Evolutionary conservation across 2,329 filamentous ascomycete genomes (phyloP), one percentile per base, ranked within the genome.

Genomic region (Aspergillus hiratsukae): DNA sequence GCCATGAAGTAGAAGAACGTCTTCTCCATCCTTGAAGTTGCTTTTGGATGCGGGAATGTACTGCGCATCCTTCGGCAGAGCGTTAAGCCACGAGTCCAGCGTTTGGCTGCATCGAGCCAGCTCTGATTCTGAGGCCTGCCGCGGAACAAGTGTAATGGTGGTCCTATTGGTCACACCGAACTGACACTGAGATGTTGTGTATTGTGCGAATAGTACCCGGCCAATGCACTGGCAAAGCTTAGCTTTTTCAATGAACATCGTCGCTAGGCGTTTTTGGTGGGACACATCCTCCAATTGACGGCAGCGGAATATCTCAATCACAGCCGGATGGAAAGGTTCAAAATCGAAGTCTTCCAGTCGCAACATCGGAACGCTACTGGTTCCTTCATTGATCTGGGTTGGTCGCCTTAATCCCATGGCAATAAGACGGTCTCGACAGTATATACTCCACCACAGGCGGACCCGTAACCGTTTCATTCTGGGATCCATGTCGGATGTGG

Each of bases 361-460:
- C 45, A 96, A 78, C 88, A 95, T 91, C 1, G 91, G 90, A n/a
- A 96, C 90, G 66, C 95, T 90, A 69, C 90, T 94, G 67, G 95
- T 90, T 63, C 92, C 89, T 60, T 91, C 87, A 77, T 95, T 94
- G 74, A 96, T 93, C 58, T 91, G 83, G 2, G 90, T 93, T 2
- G 91, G 91, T 41, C 91, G 84, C 49, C 91, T 84, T 89, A 96
- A 92, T 50, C 91, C 91, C 40, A 96, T 81, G 1, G 91, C 91
- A 58, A 96, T 89, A 21, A 96, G 82, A 40, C 91, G 88, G 73
- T 96, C 91, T 45, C 91, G 87, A 85, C 95, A 94, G 68, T 93
- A 95, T 60, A 90, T 90, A 27, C 89, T 93, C 91, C 91, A 96
- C 91, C 91, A 96, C 59, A 96, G 90, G 41, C 91, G 83, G 72